Evolutionary conservation across 2,329 filamentous ascomycete genomes (phyloP).

Genomic region (Botrytis aclada): DNA sequence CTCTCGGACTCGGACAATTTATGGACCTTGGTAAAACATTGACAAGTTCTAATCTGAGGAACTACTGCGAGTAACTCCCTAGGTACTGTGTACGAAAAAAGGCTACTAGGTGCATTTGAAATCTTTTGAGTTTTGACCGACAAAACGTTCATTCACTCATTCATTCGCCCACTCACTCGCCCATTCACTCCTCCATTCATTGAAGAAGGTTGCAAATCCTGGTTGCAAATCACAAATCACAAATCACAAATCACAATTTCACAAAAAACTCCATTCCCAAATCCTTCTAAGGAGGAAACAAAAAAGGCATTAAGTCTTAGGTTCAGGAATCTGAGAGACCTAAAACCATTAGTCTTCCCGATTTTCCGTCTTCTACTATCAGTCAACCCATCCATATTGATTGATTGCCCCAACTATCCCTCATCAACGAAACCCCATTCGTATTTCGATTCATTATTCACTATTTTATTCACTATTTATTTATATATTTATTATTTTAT

Average conservation of each 20-base stretch:
- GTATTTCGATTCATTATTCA: not conserved
- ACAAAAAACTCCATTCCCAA: not conserved
- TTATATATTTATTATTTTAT: not conserved
- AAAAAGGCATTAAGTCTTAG: not conserved
- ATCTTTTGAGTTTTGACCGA: constrained; percentile 4
- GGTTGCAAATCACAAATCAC: not conserved
- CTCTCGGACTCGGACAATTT: constrained; percentile 1
- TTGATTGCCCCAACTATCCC: not conserved
- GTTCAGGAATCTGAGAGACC: not conserved
- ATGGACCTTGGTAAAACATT: not conserved
- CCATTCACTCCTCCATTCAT: not conserved
- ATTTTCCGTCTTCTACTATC: not conserved
- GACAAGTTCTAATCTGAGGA: not conserved
- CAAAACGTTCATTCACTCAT: not conserved
- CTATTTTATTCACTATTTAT: not conserved
- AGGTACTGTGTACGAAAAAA: not conserved
- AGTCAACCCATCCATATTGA: not conserved
- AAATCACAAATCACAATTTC: not conserved
- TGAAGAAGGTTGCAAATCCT: constrained; percentile 3
- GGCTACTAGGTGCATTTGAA: not conserved
- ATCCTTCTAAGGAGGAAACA: not conserved
- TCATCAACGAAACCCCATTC: not conserved
- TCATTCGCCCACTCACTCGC: not conserved
- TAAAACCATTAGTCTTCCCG: not conserved
- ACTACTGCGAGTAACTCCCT: not conserved